Base-by-base conservation (phyloP, 2,329 filamentous ascomycete genomes). In the Apiospora marii region DNA sequence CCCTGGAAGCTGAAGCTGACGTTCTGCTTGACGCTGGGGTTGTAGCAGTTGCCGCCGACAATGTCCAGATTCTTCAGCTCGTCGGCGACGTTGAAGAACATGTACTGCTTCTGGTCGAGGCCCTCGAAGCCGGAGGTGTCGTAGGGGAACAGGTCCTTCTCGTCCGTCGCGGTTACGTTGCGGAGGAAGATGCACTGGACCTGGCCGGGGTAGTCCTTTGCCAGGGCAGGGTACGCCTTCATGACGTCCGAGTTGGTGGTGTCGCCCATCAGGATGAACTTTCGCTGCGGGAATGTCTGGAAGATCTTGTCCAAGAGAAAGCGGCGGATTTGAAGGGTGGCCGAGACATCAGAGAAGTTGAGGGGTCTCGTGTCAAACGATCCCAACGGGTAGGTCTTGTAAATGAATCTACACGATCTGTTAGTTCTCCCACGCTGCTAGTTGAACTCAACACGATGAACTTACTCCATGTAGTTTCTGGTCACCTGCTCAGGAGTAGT, bases 401-500 rank as follows among this genome's bases (percentile, higher is more conserved):
- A 95, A 80, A 95, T 94, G 82, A 92, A 92, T 71, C 78, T 80
- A n/a, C 64, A n/a, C 3, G 22, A 34, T 6, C 12, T 27, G 64
- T 74, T 70, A 73, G 72, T 51, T 37, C 12, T 10, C 16, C 19
- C 5, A 22, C 19, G 64, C 64, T 46, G 37, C 48, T 13, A 46
- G 13, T 12, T 2, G 37, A 13, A 5, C 13, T n/a, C 13, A 16
- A 41, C 2, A 46, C 43, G 43, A 12, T n/a, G 16, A 3, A 73
- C 78, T 74, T 74, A 89, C 73, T 92, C 88, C 92, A 94, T 94
- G 83, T 95, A 95, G 76, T 91, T 92, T 58, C 93, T 86, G 0
- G 93, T 94, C 5, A 91, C 87, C 80, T 95, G 93, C 82, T 95
- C 93, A 0, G 93, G 93, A 0, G 93, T 94, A 0, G 93, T 95